Evolutionary conservation across 2,329 filamentous ascomycete species (phyloP), one percentile per base, ranked within the genome.

Genomic region (Fusarium dimerum): DNA sequence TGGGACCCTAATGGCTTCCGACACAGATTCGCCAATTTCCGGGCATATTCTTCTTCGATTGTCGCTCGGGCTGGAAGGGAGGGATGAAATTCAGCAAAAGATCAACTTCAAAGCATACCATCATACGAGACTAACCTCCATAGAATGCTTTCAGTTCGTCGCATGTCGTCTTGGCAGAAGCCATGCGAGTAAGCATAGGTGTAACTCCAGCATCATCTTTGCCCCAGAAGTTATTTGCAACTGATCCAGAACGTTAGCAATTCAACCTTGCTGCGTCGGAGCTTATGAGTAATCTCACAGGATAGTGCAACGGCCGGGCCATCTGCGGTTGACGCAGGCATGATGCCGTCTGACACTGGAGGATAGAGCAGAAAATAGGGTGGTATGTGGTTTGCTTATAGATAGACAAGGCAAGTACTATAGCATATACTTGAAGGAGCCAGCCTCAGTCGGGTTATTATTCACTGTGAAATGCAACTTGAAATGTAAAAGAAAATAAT

Each of bases 141-240:
- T 99, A 99, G 76, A 99, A 99, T 10, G 87, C 79, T 69, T 90
- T 93, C 46, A 99, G 74, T 75, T 99, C 94, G 73, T 99, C 95
- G 70, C 88, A 92, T 26, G 94, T 97, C 66, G 89, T 85, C 78
- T 99, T 99, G 45, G 94, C 91, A 73, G 87, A 88, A 68, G 91
- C 88, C 91, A 99, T 96, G 68, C 94, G 93, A 71, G 93, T 90
- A 30, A 99, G 82, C 67, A 99, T 84, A 52, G 94, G 95, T 43
- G 82, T 81, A 67, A 99, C 92, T 70, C 94, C 95, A 47, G 93
- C 94, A 79, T 99, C 94, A 72, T 97, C 93, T 79, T 96, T 97
- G 59, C 94, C 94, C 94, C 94, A 99, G 74, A 99, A 99, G 72
- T 99, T 99, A 78, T 99, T 99, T 67, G 94, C 93, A 77, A 99